phyloP scores from a whole-genome alignment of 2,329 filamentous ascomycete genomes.

The Clathrospora elynae region DNA sequence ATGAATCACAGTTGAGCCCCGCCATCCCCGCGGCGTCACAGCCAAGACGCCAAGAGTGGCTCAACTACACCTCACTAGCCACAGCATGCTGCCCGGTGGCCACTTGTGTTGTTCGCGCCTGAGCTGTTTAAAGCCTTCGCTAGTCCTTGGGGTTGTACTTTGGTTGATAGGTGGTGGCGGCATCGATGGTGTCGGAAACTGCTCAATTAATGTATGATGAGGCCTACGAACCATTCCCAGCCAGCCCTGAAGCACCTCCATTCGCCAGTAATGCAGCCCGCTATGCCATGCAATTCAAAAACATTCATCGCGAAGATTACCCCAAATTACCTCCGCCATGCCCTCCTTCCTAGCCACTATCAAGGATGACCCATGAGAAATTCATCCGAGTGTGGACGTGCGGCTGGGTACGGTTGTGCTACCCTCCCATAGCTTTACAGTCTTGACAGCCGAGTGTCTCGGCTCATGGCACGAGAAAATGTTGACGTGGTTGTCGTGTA shows the following conservation, averaged over 20 bases:
- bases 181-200: no score
- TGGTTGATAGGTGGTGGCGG: no score
- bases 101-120: no score
- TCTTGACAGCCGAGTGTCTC: slow-evolving; percentile 31
- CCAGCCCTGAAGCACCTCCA: background rate
- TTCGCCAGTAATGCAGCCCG: background rate
- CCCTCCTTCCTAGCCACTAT: background rate
- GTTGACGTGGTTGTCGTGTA: slow-evolving; percentile 89
- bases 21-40: slow-evolving; percentile 25
- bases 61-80: background rate
- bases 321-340: background rate
- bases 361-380: background rate
- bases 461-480: slow-evolving; percentile 65
- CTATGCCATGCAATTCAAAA: background rate
- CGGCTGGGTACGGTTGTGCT: slow-evolving; percentile 24
- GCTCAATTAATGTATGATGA: no score
- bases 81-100: background rate
- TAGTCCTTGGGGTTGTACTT: no score
- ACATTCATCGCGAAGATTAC: no score
- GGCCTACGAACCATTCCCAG: background rate
- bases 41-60: slow-evolving; percentile 5
- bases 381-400: slow-evolving; percentile 24
- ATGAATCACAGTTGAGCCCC: slow-evolving; percentile 26
- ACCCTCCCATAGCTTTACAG: slow-evolving; percentile 44
- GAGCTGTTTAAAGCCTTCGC: no score